Base-by-base conservation (phyloP, 768 basidiomycete species). In the Suillus fuscotomentosus region DNA sequence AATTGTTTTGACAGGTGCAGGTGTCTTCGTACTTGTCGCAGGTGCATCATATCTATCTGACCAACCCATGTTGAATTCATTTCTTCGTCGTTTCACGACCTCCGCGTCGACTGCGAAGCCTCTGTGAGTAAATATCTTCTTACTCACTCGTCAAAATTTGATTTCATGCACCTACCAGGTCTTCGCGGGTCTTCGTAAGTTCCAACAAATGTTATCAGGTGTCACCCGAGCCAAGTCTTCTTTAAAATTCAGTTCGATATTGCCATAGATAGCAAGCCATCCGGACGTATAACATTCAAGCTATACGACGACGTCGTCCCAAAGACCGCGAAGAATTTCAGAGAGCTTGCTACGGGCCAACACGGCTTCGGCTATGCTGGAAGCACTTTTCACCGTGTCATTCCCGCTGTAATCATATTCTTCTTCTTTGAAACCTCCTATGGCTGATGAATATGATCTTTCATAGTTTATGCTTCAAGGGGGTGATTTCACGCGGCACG, bases 231-330 rank as follows among this genome's bases (percentile, higher is more conserved):
- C 54, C 61, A 39, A 63, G 60, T 54, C 13, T 54, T 11, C 10
- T 15, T 38, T 24, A 11, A n/a, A 48, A 31, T 14, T 22, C 61
- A 90, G 89, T 90, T 91, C 67, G 85, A 90, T 62, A 71, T 91
- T 64, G 76, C 81, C 2, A 89, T 95, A 73, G 82, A 86, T 75
- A 76, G 77, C 17, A 72, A 82, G 55, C 84, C 87, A 4, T 79
- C 84, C 1, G 92, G 91, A 27, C 87, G 90, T 53, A 86, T 96
- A 68, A 82, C 88, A 34, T 93, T 96, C 85, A 87, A 90, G 76
- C 84, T 96, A 50, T 94, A 84, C 77, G 92, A 95, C 76, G 85
- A 89, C 62, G 81, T 84, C 20, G 92, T 93, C n/a, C 95, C 95
- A 61, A 86, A 84, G 76, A 95, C 94, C 13, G 76, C 90, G 3